Conservation (phyloP, 2,329 filamentous ascomycete genomes). For the Chaetothyriales sp. region DNA sequence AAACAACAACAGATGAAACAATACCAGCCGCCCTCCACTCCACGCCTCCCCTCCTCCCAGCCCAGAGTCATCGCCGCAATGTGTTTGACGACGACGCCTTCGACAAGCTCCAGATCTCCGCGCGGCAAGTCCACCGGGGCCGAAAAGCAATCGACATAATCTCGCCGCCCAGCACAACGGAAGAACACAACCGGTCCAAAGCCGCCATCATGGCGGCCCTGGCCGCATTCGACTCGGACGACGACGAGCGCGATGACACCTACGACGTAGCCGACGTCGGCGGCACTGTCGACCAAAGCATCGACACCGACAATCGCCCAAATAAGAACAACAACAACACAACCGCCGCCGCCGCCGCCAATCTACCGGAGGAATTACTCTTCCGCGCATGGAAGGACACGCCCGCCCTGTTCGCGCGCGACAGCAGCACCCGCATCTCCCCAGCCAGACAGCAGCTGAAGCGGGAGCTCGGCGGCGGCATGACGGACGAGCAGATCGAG, state of each 20-base stretch:
- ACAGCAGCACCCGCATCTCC: slow-evolving; percentile 52
- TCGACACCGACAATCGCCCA: slow-evolving; percentile 13
- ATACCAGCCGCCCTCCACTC: slow-evolving; percentile 10
- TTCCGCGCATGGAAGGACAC: slow-evolving; percentile 56
- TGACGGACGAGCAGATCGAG: slow-evolving; percentile 89
- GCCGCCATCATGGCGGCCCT: slow-evolving; percentile 78
- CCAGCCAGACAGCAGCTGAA: slow-evolving; percentile 49
- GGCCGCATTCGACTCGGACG: slow-evolving; percentile 78
- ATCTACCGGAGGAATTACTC: slow-evolving; percentile 48
- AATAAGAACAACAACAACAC: slow-evolving; percentile 7
- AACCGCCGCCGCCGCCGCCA: no score
- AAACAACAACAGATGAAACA: slow-evolving; percentile 34
- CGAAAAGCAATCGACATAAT: slow-evolving; percentile 30
- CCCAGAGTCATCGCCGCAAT: slow-evolving; percentile 48
- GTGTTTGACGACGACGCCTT: slow-evolving; percentile 70
- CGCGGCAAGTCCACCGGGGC: slow-evolving; percentile 61
- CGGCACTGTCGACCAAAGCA: slow-evolving; percentile 58
- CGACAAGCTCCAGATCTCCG: slow-evolving; percentile 51
- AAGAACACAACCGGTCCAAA: slow-evolving; percentile 50
- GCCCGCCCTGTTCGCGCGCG: slow-evolving; percentile 53
- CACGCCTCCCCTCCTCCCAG: slow-evolving; percentile 23
- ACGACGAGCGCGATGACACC: slow-evolving; percentile 92
- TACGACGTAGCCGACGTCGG: slow-evolving; percentile 89
- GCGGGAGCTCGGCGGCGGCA: slow-evolving; percentile 49
- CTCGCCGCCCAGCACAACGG: slow-evolving; percentile 23